Base-by-base conservation (phyloP, 2,329 filamentous ascomycete species). In the Ophiosphaerella herpotricha region DNA sequence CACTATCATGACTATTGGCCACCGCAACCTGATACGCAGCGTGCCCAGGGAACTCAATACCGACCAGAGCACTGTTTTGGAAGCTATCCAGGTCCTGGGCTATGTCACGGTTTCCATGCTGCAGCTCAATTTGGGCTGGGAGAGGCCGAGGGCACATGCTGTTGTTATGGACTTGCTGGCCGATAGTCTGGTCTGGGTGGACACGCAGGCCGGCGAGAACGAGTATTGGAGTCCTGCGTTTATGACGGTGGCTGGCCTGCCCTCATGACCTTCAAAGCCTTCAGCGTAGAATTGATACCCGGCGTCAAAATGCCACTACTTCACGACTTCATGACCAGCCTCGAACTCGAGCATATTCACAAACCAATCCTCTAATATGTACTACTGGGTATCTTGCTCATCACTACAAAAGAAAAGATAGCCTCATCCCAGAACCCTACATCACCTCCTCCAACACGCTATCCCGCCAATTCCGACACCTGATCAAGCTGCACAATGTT, bases 41-140 rank as follows among this genome's bases (percentile, higher is more conserved):
- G 87, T 99, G 35, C 94, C 94, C 1, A 94, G 95, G 72, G 94
- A 99, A 75, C 82, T 99, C 55, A 97, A 96, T 71, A 92, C 85
- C 12, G 94, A 99, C 71, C 94, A 99, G 77, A 90, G 89, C 42
- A 90, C 88, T 2, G 93, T 96, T 11, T 82, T 99, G 6, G 94
- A 97, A 77, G 92, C 89, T 1, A 90, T 91, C 7, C 91, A 97
- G 73, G 80, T 97, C 8, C 78, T 97, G 8, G 93, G 94, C 1
- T 96, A 91, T 67, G 89, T 97, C 43, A 96, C 88, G 50, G 84
- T 96, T 13, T 89, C 88, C 1, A 95, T 97, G 89, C 76, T 99
- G 46, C 87, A 89, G 75, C 77, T 88, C 43, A 99, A 99, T 70
- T 75, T 99, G 24, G 82, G 80, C 13, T 99, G 94, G 94, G 87